Evolutionary conservation across 176 grass and related monocot genomes (phyloP), one percentile per base, ranked within the genome.

Genomic region (Saccharum spontaneum): DNA sequence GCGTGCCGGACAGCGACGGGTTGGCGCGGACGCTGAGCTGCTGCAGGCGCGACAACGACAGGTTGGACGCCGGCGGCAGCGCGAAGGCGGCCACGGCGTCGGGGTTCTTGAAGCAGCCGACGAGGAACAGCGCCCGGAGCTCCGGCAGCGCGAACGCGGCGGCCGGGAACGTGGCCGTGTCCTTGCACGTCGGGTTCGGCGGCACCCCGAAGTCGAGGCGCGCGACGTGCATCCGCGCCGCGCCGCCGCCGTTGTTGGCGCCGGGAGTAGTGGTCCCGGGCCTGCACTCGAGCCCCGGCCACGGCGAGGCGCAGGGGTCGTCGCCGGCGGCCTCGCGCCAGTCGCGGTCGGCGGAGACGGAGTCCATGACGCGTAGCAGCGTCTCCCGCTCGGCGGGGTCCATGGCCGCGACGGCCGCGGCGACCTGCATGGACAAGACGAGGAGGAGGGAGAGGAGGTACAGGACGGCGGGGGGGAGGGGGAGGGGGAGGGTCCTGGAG

Each of bases 251-350:
- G 65, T 20, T 2, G 18, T 43, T 16, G 46, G 12, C 2, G 17
- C 8, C 61, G 60, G 14, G 12, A 10, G 3, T 14, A 23, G 22
- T 2, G 8, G 3, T 7, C 0, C 65, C 65, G 0, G 87, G 88
- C 83, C 92, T 96, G 91, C 97, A 99, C 81, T 99, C 91, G 69
- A 99, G 94, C 33, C 97, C 97, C 13, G 91, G 93, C 97, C 97
- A 99, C 1, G 93, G 91, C 14, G 88, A 68, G 75, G 75, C 76
- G 78, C 97, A 99, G 0, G 97, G 97, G 50, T 99, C 97, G 8
- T 81, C 75, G 83, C 79, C 84, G 16, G 88, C 88, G 49, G 80
- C 80, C n/a, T 79, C 45, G 31, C 97, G 83, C 97, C 97, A 99
- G 78, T 86, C 97, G 33, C 97, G 89, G 88, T 99, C 97, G 11